Base-by-base conservation (phyloP, 1,284 basidiomycete genomes). In the Ganoderma meredithae region DNA sequence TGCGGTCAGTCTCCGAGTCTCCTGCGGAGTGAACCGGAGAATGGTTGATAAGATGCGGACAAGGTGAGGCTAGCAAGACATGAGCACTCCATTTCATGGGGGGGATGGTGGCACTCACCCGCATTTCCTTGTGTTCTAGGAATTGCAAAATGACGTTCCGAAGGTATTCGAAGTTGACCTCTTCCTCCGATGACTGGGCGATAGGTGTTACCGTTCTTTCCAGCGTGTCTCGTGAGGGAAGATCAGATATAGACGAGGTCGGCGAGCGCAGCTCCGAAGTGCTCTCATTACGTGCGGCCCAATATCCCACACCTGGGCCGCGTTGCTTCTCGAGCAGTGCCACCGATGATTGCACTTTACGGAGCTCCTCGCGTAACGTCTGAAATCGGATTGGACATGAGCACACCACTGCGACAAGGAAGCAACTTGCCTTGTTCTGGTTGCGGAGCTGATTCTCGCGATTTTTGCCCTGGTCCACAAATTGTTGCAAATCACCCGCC, bases 121-220 rank as follows among this genome's bases (percentile, higher is more conserved):
- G 83, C 94, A 95, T 95, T 77, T 95, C 93, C 76, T 93, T 94
- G 80, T 95, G 90, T 78, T 96, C 94, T 62, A 96, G 81, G 82
- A 98, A 98, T 78, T 98, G 96, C 55, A 98, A 78, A 63, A 98
- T 95, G 41, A 98, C 94, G 79, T 98, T 98, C 69, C 96, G 86
- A 44, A 98, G 81, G 80, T 98, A 98, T 81, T 98, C 96, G n/a
- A 97, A 83, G 77, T 97, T 98, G 68, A 98, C 87, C 70, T 97
- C 95, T 75, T 97, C 95, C 33, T 95, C 93, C n/a, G 86, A 85
- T 60, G 82, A 82, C 4, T 76, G 66, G 2, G 76, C 63, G 2
- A 74, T 56, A 25, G 83, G 77, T 6, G 82, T 78, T n/a, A 79
- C 78, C 7, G 84, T 81, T 31, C 81, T 75, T 31, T 87, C 85